These are phyloP conservation scores for Ceratocystis albifundus DNA, from an alignment of 2,329 filamentous ascomycete genomes.

Conservation along the genomic window DNA sequence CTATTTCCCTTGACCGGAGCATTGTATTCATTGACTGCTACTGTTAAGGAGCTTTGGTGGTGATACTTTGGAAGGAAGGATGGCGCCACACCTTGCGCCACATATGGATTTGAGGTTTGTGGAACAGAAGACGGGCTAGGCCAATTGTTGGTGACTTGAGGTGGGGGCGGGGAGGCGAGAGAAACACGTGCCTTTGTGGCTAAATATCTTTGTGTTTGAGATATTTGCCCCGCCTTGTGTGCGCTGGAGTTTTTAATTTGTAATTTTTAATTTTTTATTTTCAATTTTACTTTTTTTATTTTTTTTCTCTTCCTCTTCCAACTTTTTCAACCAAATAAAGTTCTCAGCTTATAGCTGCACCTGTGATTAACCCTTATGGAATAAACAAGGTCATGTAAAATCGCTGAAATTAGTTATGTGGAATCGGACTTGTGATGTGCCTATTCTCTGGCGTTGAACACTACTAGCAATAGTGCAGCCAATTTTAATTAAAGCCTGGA, in stretches of 20 bases:
- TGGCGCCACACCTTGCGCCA: background rate
- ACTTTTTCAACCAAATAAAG: background rate
- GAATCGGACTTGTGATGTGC: background rate
- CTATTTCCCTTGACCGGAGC: too few relatives aligned
- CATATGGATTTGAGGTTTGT: background rate
- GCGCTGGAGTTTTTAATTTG: background rate
- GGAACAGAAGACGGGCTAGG: background rate
- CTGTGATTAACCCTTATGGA: background rate
- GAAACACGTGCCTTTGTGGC: conserved; percentile 13
- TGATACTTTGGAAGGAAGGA: background rate
- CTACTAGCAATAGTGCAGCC: background rate
- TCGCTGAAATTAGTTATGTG: background rate
- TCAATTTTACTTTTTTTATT: too few relatives aligned
- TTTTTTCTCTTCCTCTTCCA: too few relatives aligned
- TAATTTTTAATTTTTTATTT: too few relatives aligned
- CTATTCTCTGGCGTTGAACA: background rate
- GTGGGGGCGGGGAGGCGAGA: conserved; percentile 11
- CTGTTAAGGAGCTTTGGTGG: background rate
- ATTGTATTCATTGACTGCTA: background rate
- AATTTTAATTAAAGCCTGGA: background rate
- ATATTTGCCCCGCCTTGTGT: conserved; percentile 7
- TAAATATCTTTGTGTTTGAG: background rate
- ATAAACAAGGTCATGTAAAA: background rate
- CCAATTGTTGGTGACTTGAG: background rate
- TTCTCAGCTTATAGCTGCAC: background rate